Evolutionary conservation across 1,139 yeast genomes (phyloP).

Genomic region (Candida dubliniensis): DNA sequence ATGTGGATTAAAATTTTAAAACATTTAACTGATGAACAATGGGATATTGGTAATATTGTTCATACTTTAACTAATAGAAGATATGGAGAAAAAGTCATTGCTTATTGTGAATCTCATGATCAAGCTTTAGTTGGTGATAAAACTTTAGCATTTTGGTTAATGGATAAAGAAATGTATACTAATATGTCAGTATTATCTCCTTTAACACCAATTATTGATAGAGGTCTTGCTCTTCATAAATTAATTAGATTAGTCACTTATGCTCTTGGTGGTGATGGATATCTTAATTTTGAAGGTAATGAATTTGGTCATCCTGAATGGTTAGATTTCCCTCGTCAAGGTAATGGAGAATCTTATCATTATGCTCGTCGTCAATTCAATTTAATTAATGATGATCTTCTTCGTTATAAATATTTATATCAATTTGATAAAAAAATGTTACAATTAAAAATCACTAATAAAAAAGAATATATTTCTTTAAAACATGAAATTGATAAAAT

Average conservation of each 20-base stretch:
- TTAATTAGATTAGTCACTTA: constrained; percentile 85
- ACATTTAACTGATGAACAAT: constrained; percentile 80
- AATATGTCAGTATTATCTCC: constrained; percentile 81
- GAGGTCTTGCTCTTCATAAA: constrained; percentile 90
- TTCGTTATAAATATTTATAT: constrained; percentile 77
- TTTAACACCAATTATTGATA: constrained; percentile 73
- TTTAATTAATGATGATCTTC: constrained; percentile 71
- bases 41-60: constrained; percentile 84
- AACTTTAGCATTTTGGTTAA: constrained; percentile 94
- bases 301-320: constrained; percentile 99
- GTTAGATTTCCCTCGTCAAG: constrained; percentile 94
- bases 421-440: constrained; percentile 86
- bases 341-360: constrained; percentile 85
- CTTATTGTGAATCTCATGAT: constrained; percentile 94
- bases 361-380: constrained; percentile 96
- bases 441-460: constrained; percentile 69
- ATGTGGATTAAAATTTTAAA: constrained; percentile 97
- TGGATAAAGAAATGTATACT: constrained; percentile 98
- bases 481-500: constrained; percentile 89
- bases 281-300: constrained; percentile 93
- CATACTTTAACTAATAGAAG: constrained; percentile 87
- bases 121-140: constrained; percentile 98
- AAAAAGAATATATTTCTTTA: constrained; percentile 83
- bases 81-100: constrained; percentile 83
- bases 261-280: constrained; percentile 93